phyloP scores from a whole-genome alignment of 2,329 filamentous ascomycete species.

The Colletotrichum lentis region DNA sequence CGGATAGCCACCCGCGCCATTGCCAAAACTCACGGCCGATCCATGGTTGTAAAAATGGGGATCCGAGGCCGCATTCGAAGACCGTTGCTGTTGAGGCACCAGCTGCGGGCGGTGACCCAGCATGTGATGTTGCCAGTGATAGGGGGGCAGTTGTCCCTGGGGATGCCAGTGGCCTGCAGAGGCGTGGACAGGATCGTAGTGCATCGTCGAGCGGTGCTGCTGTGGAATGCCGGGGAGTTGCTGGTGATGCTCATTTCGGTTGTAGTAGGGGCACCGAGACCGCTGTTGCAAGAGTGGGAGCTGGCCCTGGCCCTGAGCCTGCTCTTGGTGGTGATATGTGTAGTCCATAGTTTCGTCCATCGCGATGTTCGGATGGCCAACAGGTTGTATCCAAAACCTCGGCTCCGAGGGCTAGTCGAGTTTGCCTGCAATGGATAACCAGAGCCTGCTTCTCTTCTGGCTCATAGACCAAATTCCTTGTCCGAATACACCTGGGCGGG shows the following conservation, averaged over 20 bases:
- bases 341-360: constrained; percentile 37
- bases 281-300: constrained; percentile 22
- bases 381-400: not conserved
- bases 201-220: constrained; percentile 32
- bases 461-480: not conserved
- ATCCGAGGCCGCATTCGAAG: constrained; percentile 21
- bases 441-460: not conserved
- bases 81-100: constrained; percentile 21
- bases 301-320: constrained; percentile 22
- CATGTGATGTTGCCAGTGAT: constrained; percentile 26
- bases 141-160: constrained; percentile 5
- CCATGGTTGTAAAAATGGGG: constrained; percentile 19
- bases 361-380: not conserved
- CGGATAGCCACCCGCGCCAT: constrained; percentile 11
- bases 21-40: constrained; percentile 8
- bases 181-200: constrained; percentile 44
- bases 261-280: constrained; percentile 27
- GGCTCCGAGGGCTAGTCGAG: not conserved
- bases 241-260: constrained; percentile 9
- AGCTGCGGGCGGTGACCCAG: constrained; percentile 12
- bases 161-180: constrained; percentile 42
- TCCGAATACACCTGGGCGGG: constrained; percentile 15
- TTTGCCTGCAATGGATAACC: not conserved
- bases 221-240: constrained; percentile 6
- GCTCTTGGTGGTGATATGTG: constrained; percentile 31